phyloP scores from a whole-genome alignment of 2,329 filamentous ascomycete species.

The Chaetomium globosum region DNA sequence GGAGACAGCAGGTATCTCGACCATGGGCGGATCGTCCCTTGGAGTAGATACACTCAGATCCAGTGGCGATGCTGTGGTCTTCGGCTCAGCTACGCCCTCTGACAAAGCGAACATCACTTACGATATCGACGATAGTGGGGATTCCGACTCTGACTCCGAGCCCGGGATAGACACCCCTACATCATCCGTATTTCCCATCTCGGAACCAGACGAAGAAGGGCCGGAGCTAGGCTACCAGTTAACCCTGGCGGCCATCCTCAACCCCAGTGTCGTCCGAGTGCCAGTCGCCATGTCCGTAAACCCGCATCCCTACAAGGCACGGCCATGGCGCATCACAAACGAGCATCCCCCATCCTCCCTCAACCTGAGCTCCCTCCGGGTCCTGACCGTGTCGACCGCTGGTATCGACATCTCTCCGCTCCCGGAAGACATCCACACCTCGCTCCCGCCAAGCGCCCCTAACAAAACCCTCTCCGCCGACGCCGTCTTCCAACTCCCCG shows the following conservation, averaged over 20 bases:
- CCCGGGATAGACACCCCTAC: conserved; percentile 1
- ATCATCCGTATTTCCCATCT: conserved; percentile 12
- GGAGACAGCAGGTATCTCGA: background rate
- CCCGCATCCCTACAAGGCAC: background rate
- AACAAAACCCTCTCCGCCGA: conserved; percentile 12
- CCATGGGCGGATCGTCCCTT: background rate
- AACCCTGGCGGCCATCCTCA: background rate
- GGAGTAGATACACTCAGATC: background rate
- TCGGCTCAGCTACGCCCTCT: background rate
- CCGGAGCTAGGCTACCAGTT: background rate
- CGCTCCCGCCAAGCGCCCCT: background rate
- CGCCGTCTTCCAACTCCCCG: conserved; percentile 21
- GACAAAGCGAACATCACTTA: background rate
- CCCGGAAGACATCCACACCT: background rate
- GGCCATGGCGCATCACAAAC: background rate
- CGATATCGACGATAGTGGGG: background rate
- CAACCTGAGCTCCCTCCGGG: background rate
- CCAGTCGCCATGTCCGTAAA: background rate
- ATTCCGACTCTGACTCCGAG: conserved; percentile 12
- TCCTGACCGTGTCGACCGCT: conserved; percentile 5
- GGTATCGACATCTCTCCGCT: conserved; percentile 13
- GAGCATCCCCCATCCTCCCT: background rate
- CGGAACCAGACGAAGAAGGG: background rate
- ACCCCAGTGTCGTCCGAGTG: conserved; percentile 7
- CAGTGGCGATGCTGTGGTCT: too few species aligned